Percentiles rank a stretch among this genome's conserved stretches.
These are phyloP conservation scores for Glycine latifolia DNA, from an alignment of 306 rosid species.

Conservation along the genomic window DNA sequence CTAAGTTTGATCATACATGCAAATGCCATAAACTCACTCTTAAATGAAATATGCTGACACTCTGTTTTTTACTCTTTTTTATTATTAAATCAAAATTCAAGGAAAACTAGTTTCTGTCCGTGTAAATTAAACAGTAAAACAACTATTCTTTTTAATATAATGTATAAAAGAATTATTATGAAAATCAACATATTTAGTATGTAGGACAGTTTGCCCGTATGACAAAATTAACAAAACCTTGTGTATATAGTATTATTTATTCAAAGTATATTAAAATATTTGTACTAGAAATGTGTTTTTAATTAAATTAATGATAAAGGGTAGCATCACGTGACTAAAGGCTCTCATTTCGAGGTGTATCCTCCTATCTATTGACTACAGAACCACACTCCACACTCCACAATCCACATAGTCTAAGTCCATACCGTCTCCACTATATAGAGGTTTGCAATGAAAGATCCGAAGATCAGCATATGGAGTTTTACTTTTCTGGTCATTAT, in stretches of 20 bases:
- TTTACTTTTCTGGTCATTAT: background rate
- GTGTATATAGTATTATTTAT: no score
- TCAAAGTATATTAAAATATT: background rate
- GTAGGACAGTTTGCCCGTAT: no score
- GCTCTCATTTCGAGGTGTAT: slow-evolving; percentile 9
- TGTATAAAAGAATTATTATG: no score
- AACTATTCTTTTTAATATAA: no score
- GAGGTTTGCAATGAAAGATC: background rate
- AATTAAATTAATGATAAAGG: background rate
- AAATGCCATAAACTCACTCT: background rate
- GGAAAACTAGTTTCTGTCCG: background rate
- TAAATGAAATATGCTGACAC: background rate
- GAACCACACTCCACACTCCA: no score
- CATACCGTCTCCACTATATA: background rate
- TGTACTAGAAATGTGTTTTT: background rate
- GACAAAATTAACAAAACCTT: no score
- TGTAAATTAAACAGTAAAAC: no score
- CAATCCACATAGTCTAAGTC: background rate
- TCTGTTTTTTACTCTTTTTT: background rate
- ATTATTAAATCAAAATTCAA: background rate
- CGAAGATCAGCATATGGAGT: background rate
- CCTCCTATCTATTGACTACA: background rate
- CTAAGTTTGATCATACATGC: slow-evolving; percentile 3
- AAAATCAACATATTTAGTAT: no score
- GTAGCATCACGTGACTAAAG: slow-evolving; percentile 8